phyloP scores from a whole-genome alignment of 2,329 filamentous ascomycete species.

The Paracoccidioides brasiliensis region DNA sequence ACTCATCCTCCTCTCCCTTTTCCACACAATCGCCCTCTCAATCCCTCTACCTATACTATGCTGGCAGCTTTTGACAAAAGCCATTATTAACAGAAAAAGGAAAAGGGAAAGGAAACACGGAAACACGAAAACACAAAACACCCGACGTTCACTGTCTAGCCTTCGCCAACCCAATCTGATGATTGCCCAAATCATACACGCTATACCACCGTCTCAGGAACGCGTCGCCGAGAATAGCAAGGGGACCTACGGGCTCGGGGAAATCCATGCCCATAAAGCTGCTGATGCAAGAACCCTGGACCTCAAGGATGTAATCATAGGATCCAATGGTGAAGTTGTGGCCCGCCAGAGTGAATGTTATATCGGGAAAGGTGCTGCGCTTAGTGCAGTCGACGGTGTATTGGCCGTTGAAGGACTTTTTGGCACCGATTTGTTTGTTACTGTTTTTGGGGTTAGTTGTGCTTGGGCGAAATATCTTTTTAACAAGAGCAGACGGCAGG shows the following conservation, averaged over 20 bases:
- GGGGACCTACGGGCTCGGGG: slow-evolving; percentile 70
- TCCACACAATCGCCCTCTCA: no score
- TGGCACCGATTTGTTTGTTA: slow-evolving; percentile 94
- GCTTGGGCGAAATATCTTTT: neutral
- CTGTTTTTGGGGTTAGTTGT: slow-evolving; percentile 17
- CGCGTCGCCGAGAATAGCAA: slow-evolving; percentile 71
- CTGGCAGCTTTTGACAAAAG: no score
- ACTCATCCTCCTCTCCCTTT: no score
- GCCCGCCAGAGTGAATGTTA: slow-evolving; percentile 80
- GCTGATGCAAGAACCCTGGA: slow-evolving; percentile 91
- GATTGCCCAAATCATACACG: slow-evolving; percentile 86
- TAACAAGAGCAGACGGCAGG: neutral
- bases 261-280: slow-evolving; percentile 96
- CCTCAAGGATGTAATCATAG: slow-evolving; percentile 90
- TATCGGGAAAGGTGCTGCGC: slow-evolving; percentile 71
- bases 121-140: no score
- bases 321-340: slow-evolving; percentile 85
- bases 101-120: neutral
- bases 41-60: no score
- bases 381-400: slow-evolving; percentile 85
- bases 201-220: slow-evolving; percentile 59
- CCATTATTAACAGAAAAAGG: no score
- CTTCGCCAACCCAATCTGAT: slow-evolving; percentile 77
- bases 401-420: slow-evolving; percentile 95
- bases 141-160: no score